Base-by-base conservation (phyloP, 1,284 basidiomycete genomes). In the Vanrija sp. region DNA sequence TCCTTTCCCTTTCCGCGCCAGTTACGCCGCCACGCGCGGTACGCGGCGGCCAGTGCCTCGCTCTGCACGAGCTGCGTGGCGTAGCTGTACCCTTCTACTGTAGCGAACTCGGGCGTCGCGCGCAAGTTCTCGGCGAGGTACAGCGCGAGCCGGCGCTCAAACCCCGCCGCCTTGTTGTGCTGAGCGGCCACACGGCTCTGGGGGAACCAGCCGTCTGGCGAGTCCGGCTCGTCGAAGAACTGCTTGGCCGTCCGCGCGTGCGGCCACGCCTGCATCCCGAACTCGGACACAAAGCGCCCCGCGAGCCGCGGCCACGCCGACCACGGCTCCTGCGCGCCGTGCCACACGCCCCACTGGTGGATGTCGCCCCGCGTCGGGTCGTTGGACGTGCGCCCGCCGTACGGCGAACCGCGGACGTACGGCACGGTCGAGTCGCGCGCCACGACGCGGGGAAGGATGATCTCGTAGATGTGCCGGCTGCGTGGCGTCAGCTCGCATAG, bases 261-360 rank as follows among this genome's bases (percentile, higher is more conserved):
- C 12, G 46, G 46, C 14, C 26, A 47, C 16, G 14, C 46, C 28
- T 47, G 46, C 46, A 47, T 47, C 7, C 46, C 46, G n/a, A 47
- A 47, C 29, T 47, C 46, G 29, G 23, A 26, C 25, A 91, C 86
- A 71, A 91, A 91, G 29, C 88, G 83, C 43, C 87, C 87, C 1
- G 86, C 80, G 18, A 92, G 81, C 49, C 82, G 83, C 64, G 89
- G 87, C 86, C 88, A 91, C 59, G 89, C 86, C 61, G 87, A 85
- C 86, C 89, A 92, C 1, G 87, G 83, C 65, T 90, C 86, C 69
- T 91, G 88, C 5, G 82, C 52, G 14, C 74, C 76, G 69, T 91
- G 89, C 89, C 89, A 91, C 6, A 91, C 88, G 67, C 89, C 89
- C 86, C 87, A 89, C 73, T 89, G 87, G 68, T 91, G 88, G 26